Percentiles rank a stretch among this genome's conserved stretches.
Evolutionary conservation across 164 flowering plant genomes (phyloP).

Genomic region (Stephania yunnanensis): DNA sequence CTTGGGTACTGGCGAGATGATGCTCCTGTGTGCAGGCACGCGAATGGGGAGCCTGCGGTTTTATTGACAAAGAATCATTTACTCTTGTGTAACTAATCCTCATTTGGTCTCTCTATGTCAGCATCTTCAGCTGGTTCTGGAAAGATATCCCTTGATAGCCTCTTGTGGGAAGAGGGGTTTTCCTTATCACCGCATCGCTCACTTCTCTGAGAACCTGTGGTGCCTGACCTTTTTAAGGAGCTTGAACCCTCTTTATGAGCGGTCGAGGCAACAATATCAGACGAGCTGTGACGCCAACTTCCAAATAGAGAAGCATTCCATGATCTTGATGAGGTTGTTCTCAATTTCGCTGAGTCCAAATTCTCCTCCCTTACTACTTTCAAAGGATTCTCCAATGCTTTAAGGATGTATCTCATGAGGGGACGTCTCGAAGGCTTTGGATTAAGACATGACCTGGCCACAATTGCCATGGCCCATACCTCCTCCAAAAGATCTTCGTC

Average conservation of each 20-base stretch:
- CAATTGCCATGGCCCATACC: constrained; percentile 96
- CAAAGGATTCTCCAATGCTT: constrained; percentile 81
- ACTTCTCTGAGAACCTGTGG: constrained; percentile 64
- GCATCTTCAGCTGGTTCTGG: constrained; percentile 63
- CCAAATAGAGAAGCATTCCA: constrained; percentile 95
- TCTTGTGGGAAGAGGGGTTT: constrained; percentile 52
- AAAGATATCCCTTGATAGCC: constrained; percentile 67
- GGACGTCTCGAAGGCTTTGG: constrained; percentile 80
- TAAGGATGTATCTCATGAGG: constrained; percentile 65
- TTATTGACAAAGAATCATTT: constrained; percentile 48
- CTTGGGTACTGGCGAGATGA: not conserved
- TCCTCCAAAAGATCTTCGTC: constrained; percentile 83
- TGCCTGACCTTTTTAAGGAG: constrained; percentile 41
- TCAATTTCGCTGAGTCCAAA: constrained; percentile 59
- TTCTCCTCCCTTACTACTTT: constrained; percentile 77
- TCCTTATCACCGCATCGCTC: constrained; percentile 30
- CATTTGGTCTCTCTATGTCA: constrained; percentile 42
- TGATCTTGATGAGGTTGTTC: constrained; percentile 74
- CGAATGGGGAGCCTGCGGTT: constrained; percentile 32
- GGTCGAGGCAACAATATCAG: constrained; percentile 42
- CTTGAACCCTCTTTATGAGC: constrained; percentile 37
- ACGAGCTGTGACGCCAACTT: constrained; percentile 87
- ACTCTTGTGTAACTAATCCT: constrained; percentile 20
- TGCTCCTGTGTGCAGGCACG: constrained; percentile 23
- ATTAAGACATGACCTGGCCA: constrained; percentile 77